Conservation (phyloP, 352 stramenopile genomes). For the Globisporangium recalcitrans region DNA sequence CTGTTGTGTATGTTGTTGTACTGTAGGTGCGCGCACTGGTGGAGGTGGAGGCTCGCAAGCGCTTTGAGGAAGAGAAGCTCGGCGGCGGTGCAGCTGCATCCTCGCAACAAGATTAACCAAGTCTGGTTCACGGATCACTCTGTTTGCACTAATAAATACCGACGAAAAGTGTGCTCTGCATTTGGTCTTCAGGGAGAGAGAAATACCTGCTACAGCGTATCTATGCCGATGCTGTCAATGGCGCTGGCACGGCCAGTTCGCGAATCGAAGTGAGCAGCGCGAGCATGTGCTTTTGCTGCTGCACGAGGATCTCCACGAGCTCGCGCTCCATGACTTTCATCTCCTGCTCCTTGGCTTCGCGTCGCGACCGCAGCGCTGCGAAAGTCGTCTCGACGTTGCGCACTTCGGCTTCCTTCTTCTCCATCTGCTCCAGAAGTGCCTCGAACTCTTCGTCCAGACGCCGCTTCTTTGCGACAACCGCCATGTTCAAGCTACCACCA, state of each 20-base stretch:
- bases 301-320: slow-evolving; percentile 78
- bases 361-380: slow-evolving; percentile 34
- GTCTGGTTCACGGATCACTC: not conserved
- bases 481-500: slow-evolving; percentile 45
- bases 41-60: slow-evolving; percentile 56
- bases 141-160: not conserved
- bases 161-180: not conserved
- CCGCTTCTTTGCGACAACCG: slow-evolving; percentile 65
- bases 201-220: not conserved
- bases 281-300: slow-evolving; percentile 81
- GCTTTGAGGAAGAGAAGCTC: slow-evolving; percentile 43
- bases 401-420: slow-evolving; percentile 61
- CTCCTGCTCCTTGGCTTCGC: slow-evolving; percentile 73
- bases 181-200: not conserved
- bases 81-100: not conserved
- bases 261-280: slow-evolving; percentile 36
- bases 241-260: slow-evolving; percentile 23
- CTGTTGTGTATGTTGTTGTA: not conserved
- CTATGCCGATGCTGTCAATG: not conserved
- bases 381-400: slow-evolving; percentile 62
- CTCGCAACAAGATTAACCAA: slow-evolving; percentile 12
- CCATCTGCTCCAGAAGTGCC: slow-evolving; percentile 59
- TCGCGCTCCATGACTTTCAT: slow-evolving; percentile 75
- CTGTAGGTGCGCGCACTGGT: slow-evolving; percentile 49
- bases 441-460: slow-evolving; percentile 83